phyloP scores from a whole-genome alignment of 164 flowering plant species.

The Euptelea pleiosperma region DNA sequence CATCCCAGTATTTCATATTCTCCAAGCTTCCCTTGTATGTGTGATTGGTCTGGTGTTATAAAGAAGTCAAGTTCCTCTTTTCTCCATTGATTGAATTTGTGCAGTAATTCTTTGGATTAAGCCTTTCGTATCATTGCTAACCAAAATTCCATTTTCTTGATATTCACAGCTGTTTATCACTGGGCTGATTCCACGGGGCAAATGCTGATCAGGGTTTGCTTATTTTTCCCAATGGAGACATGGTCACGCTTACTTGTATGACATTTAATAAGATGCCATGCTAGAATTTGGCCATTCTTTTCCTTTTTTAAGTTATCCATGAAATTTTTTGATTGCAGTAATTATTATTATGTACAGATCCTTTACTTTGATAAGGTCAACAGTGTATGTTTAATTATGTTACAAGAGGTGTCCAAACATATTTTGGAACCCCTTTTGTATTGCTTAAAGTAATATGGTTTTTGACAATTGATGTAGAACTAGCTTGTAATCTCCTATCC shows the following conservation, averaged over 20 bases:
- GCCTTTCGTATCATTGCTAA: neutral
- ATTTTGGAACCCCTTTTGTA: too few species aligned
- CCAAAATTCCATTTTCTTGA: neutral
- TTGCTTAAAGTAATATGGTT: too few species aligned
- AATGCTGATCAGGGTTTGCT: constrained; percentile 80
- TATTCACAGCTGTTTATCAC: constrained; percentile 65
- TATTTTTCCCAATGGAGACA: constrained; percentile 88
- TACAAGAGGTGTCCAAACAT: too few species aligned
- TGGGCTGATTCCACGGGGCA: constrained; percentile 73
- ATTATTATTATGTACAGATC: neutral
- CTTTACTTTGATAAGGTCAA: neutral
- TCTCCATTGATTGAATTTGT: neutral
- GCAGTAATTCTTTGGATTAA: neutral
- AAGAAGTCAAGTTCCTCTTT: neutral
- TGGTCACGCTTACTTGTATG: constrained; percentile 79
- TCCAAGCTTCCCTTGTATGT: neutral
- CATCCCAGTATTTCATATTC: too few species aligned
- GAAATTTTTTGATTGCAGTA: neutral
- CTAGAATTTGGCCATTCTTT: neutral
- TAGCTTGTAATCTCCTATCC: too few species aligned
- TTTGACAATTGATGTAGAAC: too few species aligned
- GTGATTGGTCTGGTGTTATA: neutral
- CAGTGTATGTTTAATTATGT: too few species aligned
- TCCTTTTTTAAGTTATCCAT: neutral
- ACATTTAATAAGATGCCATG: constrained; percentile 1